Evolutionary conservation across 2,329 filamentous ascomycete genomes (phyloP), one percentile per base, ranked within the genome.

Genomic region (Pezicula carpinea): DNA sequence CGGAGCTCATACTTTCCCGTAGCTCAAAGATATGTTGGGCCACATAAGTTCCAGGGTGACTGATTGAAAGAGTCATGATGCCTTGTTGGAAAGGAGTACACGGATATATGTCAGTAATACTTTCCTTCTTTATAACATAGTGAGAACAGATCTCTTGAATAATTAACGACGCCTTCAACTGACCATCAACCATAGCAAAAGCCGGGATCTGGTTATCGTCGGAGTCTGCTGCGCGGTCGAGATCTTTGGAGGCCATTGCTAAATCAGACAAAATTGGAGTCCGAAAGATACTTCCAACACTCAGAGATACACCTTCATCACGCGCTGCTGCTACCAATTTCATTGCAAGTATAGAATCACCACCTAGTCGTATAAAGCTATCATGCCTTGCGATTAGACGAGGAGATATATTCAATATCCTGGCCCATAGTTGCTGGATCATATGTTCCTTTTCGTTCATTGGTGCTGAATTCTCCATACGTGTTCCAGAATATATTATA

Each of bases 271-370:
- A 14, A 14, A 7, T 7, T 11, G 34, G 34, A 10, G 8, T 17
- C 15, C 17, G 8, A 17, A 36, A 36, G 8, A 36, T 17, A 10
- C 17, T 10, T 17, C 10, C 8, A 17, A 36, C 34, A 11, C 10
- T 76, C 19, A 83, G 55, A 7, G 67, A 64, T 43, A 77, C 59
- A 0, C 71, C 72, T 19, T 72, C 69, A 2, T 68, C 64, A 18
- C 77, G 67, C 2, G 76, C 71, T 44, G 75, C 73, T 3, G 78
- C 75, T 0, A 82, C 79, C 1, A 83, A 64, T 58, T 76, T 79
- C 77, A 83, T 84, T 2, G 78, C 78, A 1, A 71, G 64, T 19
- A 82, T 76, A 0, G 79, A 82, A 61, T 82, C 78, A 17, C 79
- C 79, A 1, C 79, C 79, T 0, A 81, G 69, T 3, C 71, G 70